Evolutionary conservation across 306 rosid genomes (phyloP).

Genomic region (Purshia tridentata): DNA sequence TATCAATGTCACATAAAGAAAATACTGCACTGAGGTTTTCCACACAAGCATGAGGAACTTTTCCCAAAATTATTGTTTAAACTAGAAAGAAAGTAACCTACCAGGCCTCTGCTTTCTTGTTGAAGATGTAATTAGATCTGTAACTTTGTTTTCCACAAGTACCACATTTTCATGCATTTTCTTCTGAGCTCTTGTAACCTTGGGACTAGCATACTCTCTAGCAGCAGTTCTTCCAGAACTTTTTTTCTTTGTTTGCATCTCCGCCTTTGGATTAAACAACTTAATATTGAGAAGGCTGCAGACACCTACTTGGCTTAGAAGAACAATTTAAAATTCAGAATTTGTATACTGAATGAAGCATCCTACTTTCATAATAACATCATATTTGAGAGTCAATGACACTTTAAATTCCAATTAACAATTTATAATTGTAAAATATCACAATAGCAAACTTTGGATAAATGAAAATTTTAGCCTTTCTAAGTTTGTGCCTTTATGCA

Average conservation of each 20-base stretch:
- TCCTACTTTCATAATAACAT: neutral
- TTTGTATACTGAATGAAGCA: conserved; percentile 13
- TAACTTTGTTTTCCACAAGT: conserved; percentile 54
- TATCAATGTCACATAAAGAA: neutral
- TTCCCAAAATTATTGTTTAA: neutral
- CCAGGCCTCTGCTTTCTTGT: conserved; percentile 61
- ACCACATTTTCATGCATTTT: conserved; percentile 52
- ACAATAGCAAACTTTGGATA: neutral
- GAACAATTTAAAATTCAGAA: conserved; percentile 25
- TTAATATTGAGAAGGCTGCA: conserved; percentile 16
- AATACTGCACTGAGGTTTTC: neutral
- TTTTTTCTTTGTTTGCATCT: conserved; percentile 82
- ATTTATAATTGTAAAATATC: neutral
- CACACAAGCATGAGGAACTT: neutral
- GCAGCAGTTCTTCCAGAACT: conserved; percentile 45
- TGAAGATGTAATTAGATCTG: conserved; percentile 71
- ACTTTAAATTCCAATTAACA: neutral
- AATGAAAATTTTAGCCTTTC: neutral
- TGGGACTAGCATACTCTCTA: conserved; percentile 50
- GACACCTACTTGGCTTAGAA: conserved; percentile 20
- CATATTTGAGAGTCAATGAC: neutral
- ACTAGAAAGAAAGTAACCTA: conserved; percentile 34
- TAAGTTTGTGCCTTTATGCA: neutral
- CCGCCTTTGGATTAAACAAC: conserved; percentile 21
- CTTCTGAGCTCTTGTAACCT: conserved; percentile 66